Conservation (phyloP, 2,329 filamentous ascomycete genomes). For the Neopestalotiopsis sp. region DNA sequence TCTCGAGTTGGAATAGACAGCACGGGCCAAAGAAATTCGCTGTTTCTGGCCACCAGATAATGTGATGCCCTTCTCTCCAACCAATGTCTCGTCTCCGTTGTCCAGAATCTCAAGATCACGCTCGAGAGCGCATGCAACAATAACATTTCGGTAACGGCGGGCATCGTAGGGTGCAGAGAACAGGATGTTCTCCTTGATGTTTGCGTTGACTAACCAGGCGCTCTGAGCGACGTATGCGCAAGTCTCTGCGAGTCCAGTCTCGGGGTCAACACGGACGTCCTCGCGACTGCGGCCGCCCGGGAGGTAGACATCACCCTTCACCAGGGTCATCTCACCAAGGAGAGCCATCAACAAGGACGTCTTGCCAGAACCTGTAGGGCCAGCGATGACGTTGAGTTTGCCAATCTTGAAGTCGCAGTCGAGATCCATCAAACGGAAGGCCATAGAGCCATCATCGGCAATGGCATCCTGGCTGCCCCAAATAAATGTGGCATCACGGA, state of each 20-base stretch:
- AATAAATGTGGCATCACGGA: slow-evolving; percentile 82
- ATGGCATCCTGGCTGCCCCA: slow-evolving; percentile 78
- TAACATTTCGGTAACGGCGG: slow-evolving; percentile 83
- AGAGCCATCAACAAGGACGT: slow-evolving; percentile 95
- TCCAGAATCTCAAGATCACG: slow-evolving; percentile 92
- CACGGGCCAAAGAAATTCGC: slow-evolving; percentile 93
- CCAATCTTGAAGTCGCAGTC: slow-evolving; percentile 83
- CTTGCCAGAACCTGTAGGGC: slow-evolving; percentile 93
- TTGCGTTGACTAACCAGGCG: slow-evolving; percentile 95
- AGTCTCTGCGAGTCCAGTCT: slow-evolving; percentile 86
- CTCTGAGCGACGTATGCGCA: slow-evolving; percentile 97
- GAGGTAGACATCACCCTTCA: slow-evolving; percentile 81
- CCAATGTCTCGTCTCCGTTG: slow-evolving; percentile 88
- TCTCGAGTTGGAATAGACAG: slow-evolving; percentile 92
- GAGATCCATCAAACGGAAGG: slow-evolving; percentile 83
- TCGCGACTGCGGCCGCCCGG: slow-evolving; percentile 87
- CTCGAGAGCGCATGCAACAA: slow-evolving; percentile 88
- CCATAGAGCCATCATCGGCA: slow-evolving; percentile 69
- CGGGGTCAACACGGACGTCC: slow-evolving; percentile 79
- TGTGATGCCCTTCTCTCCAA: slow-evolving; percentile 96
- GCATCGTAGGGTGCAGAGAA: slow-evolving; percentile 85
- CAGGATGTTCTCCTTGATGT: slow-evolving; percentile 93
- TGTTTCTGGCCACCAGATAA: slow-evolving; percentile 98
- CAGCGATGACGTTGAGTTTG: slow-evolving; percentile 89
- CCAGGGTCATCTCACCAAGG: slow-evolving; percentile 90